These are phyloP conservation scores for Meredithiella fracta DNA, from an alignment of 2,329 filamentous ascomycete genomes.

Conservation along the genomic window DNA sequence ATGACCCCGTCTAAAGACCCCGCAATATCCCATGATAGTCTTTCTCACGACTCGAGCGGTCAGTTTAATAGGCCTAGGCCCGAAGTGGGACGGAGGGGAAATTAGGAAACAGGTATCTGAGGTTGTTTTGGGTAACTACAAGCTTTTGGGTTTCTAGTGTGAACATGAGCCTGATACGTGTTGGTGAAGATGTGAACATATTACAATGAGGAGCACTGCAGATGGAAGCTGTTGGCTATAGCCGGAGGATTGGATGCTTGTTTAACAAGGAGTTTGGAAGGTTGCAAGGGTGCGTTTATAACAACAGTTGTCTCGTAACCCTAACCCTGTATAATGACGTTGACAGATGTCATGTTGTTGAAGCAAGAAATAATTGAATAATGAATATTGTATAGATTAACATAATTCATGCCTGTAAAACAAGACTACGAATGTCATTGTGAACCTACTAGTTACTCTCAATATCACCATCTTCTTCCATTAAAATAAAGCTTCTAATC, in stretches of 20 bases:
- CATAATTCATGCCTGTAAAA: too few relatives aligned
- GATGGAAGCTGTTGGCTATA: not conserved
- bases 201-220: constrained; percentile 9
- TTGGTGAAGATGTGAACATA: constrained; percentile 7
- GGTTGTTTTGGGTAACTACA: not conserved
- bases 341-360: not conserved
- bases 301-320: not conserved
- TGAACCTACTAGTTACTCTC: too few relatives aligned
- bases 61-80: too few relatives aligned
- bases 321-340: not conserved
- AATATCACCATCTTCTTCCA: not conserved
- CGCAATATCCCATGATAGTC: too few relatives aligned
- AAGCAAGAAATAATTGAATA: not conserved
- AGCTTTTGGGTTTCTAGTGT: not conserved
- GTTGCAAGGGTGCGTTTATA: not conserved
- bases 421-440: not conserved
- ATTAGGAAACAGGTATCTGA: too few relatives aligned
- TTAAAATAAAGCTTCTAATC: not conserved
- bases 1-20: too few relatives aligned
- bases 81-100: too few relatives aligned
- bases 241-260: constrained; percentile 2
- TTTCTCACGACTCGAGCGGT: too few relatives aligned
- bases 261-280: constrained; percentile 3
- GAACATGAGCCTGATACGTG: not conserved
- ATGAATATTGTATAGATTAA: not conserved